phyloP scores from a whole-genome alignment of 192 early-diverging fungal species.

The Entomortierella chlamydospora region DNA sequence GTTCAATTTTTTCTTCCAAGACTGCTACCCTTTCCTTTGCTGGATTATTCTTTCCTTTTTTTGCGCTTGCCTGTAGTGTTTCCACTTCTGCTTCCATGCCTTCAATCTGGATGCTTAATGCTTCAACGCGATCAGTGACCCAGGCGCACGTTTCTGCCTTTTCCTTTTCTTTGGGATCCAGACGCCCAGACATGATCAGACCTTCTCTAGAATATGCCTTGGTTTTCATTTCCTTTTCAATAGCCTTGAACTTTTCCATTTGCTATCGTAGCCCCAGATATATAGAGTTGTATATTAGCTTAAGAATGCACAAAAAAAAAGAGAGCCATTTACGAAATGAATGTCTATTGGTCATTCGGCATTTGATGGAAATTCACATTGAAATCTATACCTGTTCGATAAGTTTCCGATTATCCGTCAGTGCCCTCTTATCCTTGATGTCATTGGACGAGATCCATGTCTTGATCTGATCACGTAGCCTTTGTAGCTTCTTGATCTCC shows the following conservation, averaged over 20 bases:
- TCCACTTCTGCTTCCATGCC: constrained; percentile 93
- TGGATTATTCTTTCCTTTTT: constrained; percentile 86
- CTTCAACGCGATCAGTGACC: constrained; percentile 86
- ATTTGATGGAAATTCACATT: no score
- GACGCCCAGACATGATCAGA: constrained; percentile 76
- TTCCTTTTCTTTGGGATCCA: constrained; percentile 96
- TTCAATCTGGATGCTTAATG: constrained; percentile 90
- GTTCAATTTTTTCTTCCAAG: constrained; percentile 83
- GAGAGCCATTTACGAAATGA: no score
- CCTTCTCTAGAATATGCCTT: constrained; percentile 99
- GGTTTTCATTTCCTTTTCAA: constrained; percentile 98
- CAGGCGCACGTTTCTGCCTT: constrained; percentile 88
- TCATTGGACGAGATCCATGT: constrained; percentile 95
- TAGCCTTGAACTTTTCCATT: constrained; percentile 99
- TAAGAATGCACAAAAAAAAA: no score
- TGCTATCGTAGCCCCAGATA: constrained; percentile 63
- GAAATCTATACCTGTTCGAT: constrained; percentile 79
- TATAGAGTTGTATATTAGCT: no score
- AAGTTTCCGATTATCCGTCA: constrained; percentile 91
- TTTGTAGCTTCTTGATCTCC: constrained; percentile 99
- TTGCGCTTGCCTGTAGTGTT: constrained; percentile 68
- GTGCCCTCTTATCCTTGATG: constrained; percentile 95
- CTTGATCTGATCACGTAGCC: constrained; percentile 97
- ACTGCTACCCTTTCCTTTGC: constrained; percentile 79
- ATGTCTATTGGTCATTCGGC: no score